A percentile compares a stretch with the other conserved stretches of the same genome.
Conservation (phyloP, 805 yeast genomes). For the Kluyveromyces siamensis region DNA sequence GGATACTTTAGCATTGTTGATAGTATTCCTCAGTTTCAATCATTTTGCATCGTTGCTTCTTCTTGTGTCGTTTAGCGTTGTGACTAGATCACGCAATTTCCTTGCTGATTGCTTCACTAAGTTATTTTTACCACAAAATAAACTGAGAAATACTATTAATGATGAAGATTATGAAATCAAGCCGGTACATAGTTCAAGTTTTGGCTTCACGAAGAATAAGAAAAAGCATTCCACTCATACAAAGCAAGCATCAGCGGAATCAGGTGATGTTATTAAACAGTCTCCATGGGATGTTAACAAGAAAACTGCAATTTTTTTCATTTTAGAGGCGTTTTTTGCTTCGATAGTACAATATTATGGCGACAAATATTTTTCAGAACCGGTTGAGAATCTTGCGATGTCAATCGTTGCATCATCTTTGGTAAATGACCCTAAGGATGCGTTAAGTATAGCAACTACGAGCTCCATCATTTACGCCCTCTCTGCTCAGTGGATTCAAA, state of each 20-base stretch:
- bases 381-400: constrained; percentile 21
- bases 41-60: constrained; percentile 21
- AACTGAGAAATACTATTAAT: constrained; percentile 8
- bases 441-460: constrained; percentile 22
- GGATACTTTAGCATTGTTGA: constrained; percentile 25
- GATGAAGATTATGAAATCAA: constrained; percentile 1
- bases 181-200: neutral
- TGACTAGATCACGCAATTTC: constrained; percentile 20
- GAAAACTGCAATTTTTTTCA: neutral
- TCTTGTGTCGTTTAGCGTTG: constrained; percentile 17
- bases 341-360: constrained; percentile 15
- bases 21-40: constrained; percentile 25
- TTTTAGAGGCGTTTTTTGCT: constrained; percentile 12
- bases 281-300: neutral
- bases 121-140: constrained; percentile 21
- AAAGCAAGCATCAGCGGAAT: neutral
- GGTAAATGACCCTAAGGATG: constrained; percentile 24
- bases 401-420: constrained; percentile 26
- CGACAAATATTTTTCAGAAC: constrained; percentile 14
- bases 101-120: constrained; percentile 21
- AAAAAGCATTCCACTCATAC: neutral
- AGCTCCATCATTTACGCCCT: constrained; percentile 22
- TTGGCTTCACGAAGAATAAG: neutral
- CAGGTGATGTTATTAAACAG: neutral
- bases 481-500: constrained; percentile 9